Evolutionary conservation across 78 protist genomes (phyloP).

Genomic region (Protostelium mycophagum): DNA sequence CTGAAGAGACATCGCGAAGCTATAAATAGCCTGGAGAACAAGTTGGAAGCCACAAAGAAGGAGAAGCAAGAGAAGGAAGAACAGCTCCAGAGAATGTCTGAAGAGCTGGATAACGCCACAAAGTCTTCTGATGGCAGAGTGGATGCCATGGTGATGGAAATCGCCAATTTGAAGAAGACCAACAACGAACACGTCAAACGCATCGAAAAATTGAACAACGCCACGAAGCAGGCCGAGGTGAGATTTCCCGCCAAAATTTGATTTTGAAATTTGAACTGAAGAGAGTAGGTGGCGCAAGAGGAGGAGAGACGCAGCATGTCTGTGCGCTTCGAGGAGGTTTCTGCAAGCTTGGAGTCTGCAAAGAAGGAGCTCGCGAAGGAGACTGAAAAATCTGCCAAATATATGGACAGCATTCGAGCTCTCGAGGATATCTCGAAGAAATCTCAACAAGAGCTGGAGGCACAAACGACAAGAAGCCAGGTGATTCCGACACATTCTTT

Average conservation of each 20-base stretch:
- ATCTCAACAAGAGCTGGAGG: not conserved
- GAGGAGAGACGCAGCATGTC: not conserved
- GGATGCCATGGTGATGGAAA: no score
- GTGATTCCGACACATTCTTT: no score
- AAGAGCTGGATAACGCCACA: no score
- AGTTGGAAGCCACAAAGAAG: not conserved
- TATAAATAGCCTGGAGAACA: not conserved
- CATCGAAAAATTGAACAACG: not conserved
- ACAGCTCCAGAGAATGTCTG: not conserved
- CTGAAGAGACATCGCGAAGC: not conserved
- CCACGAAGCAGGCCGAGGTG: not conserved
- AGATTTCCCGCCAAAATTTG: not conserved
- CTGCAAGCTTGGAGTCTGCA: not conserved
- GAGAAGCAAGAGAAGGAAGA: not conserved
- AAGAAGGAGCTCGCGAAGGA: not conserved
- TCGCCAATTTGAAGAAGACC: not conserved
- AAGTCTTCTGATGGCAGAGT: no score
- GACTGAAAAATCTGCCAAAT: not conserved
- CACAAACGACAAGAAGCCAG: no score
- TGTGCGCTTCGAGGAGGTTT: not conserved
- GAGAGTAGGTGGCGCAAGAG: not conserved
- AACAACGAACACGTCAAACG: not conserved
- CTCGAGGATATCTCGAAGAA: not conserved
- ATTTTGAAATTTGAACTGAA: not conserved
- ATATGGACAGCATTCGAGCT: not conserved